Base-by-base conservation (phyloP, 169 alveolate genomes). In the Plasmodium yoelii region DNA sequence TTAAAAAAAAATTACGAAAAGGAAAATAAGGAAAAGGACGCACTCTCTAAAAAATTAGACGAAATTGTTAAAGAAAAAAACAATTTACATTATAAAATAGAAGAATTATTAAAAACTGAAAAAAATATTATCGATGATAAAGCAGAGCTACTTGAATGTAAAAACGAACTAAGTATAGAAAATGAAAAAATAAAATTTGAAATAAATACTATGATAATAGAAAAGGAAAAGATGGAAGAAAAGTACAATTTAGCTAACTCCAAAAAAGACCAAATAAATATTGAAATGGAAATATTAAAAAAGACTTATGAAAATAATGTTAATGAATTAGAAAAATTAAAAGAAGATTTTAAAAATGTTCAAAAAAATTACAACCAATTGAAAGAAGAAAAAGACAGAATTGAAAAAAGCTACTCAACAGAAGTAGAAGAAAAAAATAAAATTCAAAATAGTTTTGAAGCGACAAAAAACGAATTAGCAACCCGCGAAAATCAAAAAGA, bases 81-180 rank as follows among this genome's bases (percentile, higher is more conserved):
- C 10, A 26, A 67, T 7, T 34, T 80, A 53, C 80, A 80, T 18
- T 53, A 65, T 46, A 80, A 80, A 53, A 53, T 80, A 13, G 90
- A 80, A 18, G 34, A 12, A 39, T 55, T 80, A 47, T 69, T 80
- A 69, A 56, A 80, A 57, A 80, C 42, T 69, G 90, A 80, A 67
- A 80, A 80, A 67, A 28, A 39, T 53, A 64, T 80, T 28, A 53
- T 65, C 22, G 68, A 18, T 28, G 68, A 70, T 46, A 80, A 80
- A 44, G 47, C 13, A 19, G 71, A 65, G 44, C 60, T 80, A 46
- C 28, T 44, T 13, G 80, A 80, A 80, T 51, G 28, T n/a, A 69
- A 80, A 8, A 51, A 65, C 13, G 47, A 5, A 13, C 59, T 80
- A 55, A 24, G 13, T 24, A 42, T 28, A 24, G 90, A 80, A 46